phyloP scores from a whole-genome alignment of 345 rosid genomes.

The Hibiscus tridactylites region DNA sequence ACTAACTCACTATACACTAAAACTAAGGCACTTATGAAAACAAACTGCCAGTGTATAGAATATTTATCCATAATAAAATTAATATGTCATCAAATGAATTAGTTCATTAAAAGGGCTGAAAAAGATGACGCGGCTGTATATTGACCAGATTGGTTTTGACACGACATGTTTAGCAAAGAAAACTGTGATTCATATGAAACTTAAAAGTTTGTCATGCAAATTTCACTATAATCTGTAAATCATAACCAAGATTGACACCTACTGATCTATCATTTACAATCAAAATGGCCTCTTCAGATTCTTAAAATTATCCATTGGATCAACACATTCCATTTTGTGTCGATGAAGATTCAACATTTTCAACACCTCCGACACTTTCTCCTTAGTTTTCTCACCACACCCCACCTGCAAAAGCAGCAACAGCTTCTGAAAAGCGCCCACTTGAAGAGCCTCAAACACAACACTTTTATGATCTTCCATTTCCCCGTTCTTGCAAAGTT shows the following conservation, averaged over 20 bases:
- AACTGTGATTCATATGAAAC: too few relatives aligned
- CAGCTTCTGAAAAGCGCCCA: constrained; percentile 81
- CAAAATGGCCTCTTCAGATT: constrained; percentile 68
- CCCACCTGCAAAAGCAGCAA: constrained; percentile 72
- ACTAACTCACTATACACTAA: too few relatives aligned
- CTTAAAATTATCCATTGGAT: constrained; percentile 54
- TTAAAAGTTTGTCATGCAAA: too few relatives aligned
- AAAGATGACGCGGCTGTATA: too few relatives aligned
- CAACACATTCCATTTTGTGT: constrained; percentile 54
- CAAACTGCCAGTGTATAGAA: too few relatives aligned
- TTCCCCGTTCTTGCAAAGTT: constrained; percentile 37
- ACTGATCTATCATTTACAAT: constrained; percentile 8
- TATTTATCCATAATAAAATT: too few relatives aligned
- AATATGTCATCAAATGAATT: too few relatives aligned
- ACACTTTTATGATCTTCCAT: constrained; percentile 20
- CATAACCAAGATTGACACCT: background rate
- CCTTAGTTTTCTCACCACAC: constrained; percentile 58
- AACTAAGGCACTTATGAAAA: too few relatives aligned
- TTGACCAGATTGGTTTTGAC: too few relatives aligned
- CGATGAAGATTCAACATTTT: constrained; percentile 55
- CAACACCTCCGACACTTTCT: constrained; percentile 55
- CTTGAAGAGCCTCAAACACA: constrained; percentile 54
- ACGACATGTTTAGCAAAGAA: too few relatives aligned
- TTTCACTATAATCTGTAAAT: background rate
- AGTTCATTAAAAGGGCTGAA: too few relatives aligned